Evolutionary conservation across 441 rosid species (phyloP), one percentile per base, ranked within the genome.

Genomic region (Mallotus japonicus): DNA sequence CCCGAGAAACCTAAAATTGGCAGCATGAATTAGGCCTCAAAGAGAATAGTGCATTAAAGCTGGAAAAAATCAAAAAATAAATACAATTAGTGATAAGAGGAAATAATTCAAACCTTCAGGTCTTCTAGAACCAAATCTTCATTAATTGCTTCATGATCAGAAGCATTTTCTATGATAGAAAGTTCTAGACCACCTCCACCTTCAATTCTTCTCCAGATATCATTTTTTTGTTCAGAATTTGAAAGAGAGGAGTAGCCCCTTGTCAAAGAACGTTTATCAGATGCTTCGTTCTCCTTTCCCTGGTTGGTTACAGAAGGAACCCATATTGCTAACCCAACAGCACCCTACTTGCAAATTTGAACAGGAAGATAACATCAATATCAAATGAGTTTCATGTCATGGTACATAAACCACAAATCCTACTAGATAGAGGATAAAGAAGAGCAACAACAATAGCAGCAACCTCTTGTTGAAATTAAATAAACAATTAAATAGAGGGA

Each of bases 241-340:
- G 87, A 77, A 73, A 95, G 77, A 37, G 92, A 75, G 74, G 97
- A 91, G 86, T 92, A 92, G 69, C 93, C 97, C 80, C 92, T 89
- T 22, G 77, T 82, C 69, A 85, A 77, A 72, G 40, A 80, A 75
- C 87, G 87, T 28, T 75, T 54, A 61, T 88, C 94, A 72, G 94
- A 82, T 69, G 81, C 75, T 71, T 91, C 93, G 55, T 82, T 66
- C 77, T 91, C 98, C 89, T 86, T 93, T 67, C 73, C 78, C 69
- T 87, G 97, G 84, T 93, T 92, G 80, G 90, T 74, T 77, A 95
- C 96, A 56, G 99, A 95, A 58, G 99, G 97, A 73, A 95, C 99
- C 97, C 99, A 95, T 83, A 95, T 95, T 44, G 97, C 97, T 77
- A 95, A 85, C 73, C 99, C 99, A 78, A 95, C 97, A 65, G 99